Evolutionary conservation across 2,329 filamentous ascomycete genomes (phyloP).

Genomic region (Pyricularia grisea): DNA sequence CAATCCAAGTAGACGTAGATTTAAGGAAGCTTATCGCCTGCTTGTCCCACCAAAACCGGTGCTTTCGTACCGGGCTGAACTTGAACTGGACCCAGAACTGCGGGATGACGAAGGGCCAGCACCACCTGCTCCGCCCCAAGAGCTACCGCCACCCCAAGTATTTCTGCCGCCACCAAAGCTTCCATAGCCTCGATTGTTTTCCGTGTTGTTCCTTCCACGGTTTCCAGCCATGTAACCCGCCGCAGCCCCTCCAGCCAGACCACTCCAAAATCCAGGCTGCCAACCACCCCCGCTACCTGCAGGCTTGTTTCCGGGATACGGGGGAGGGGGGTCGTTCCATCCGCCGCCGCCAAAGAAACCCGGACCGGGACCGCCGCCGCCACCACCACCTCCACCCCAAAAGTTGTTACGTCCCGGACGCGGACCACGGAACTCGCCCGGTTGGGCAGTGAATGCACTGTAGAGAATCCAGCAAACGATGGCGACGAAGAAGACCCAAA

Average conservation of each 20-base stretch:
- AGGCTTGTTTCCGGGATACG: constrained; percentile 36
- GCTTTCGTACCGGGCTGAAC: constrained; percentile 48
- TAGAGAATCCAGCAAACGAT: constrained; percentile 55
- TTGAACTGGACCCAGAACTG: constrained; percentile 23
- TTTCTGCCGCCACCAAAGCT: constrained; percentile 12
- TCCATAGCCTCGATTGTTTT: constrained; percentile 22
- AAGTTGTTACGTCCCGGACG: constrained; percentile 26
- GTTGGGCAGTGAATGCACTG: constrained; percentile 31
- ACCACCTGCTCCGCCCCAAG: constrained; percentile 23
- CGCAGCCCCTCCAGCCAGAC: constrained; percentile 57
- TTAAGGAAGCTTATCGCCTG: constrained; percentile 32
- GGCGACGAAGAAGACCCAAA: constrained; percentile 51
- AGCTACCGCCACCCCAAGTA: constrained; percentile 17
- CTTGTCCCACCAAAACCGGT: constrained; percentile 66
- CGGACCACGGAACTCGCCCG: constrained; percentile 11
- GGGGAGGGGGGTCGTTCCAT: constrained; percentile 41
- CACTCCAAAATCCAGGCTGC: constrained; percentile 68
- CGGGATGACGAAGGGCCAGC: constrained; percentile 22
- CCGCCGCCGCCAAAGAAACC: constrained; percentile 19
- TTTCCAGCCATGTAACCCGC: constrained; percentile 56
- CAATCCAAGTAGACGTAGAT: neutral
- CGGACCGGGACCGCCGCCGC: constrained; percentile 23
- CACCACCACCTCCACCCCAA: constrained; percentile 25
- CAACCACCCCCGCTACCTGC: constrained; percentile 33
- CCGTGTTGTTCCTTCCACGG: constrained; percentile 28